phyloP scores from a whole-genome alignment of 371 early-diverging fungal species.

The Mortierella polycephala region DNA sequence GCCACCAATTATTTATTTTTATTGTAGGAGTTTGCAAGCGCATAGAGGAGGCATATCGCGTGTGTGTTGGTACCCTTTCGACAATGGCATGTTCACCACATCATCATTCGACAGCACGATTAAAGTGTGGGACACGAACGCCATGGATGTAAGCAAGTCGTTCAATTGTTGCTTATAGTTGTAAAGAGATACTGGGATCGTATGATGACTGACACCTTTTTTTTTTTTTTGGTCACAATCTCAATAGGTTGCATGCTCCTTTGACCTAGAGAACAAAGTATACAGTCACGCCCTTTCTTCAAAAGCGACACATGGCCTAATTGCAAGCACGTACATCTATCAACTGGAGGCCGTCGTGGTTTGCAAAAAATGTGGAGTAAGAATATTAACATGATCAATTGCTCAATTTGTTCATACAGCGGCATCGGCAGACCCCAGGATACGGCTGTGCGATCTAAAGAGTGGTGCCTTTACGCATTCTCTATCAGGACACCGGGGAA shows the following conservation, averaged over 20 bases:
- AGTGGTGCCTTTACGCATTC: conserved; percentile 82
- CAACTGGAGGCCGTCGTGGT: too few species aligned
- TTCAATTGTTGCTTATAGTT: too few species aligned
- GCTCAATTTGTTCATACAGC: conserved; percentile 37
- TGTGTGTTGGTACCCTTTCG: conserved; percentile 88
- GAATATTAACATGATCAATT: not conserved
- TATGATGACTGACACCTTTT: too few species aligned
- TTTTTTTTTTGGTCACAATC: too few species aligned
- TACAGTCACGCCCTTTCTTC: conserved; percentile 79
- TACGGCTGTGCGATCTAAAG: conserved; percentile 84
- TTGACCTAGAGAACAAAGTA: conserved; percentile 73
- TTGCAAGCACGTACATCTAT: conserved; percentile 72
- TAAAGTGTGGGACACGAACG: conserved; percentile 88
- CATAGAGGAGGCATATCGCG: conserved; percentile 77
- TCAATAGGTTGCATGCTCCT: conserved; percentile 69
- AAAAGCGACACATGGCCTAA: conserved; percentile 77
- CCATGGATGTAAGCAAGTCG: conserved; percentile 64
- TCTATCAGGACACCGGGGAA: conserved; percentile 78
- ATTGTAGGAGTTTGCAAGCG: conserved; percentile 54
- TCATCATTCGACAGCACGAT: conserved; percentile 84
- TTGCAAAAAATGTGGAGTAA: too few species aligned
- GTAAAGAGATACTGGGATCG: too few species aligned
- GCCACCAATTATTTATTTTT: conserved; percentile 20
- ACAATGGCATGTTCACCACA: conserved; percentile 88
- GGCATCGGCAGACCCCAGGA: conserved; percentile 72